Evolutionary conservation across 225 moss, liverwort and hornwort species (phyloP), one percentile per base, ranked within the genome.

Genomic region (Asterella californica): DNA sequence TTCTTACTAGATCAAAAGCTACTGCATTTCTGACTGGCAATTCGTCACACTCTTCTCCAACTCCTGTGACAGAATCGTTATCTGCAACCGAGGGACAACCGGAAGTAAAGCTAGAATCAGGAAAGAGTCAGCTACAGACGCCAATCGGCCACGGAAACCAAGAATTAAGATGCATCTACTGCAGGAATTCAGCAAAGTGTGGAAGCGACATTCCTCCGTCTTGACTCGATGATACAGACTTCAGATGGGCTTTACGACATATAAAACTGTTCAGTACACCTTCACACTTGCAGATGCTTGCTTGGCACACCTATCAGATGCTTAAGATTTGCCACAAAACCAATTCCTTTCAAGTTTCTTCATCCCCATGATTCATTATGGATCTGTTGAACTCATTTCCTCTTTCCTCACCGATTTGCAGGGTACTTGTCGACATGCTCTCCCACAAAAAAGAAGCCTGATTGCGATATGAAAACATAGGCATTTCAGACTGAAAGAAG

Each of bases 1-100:
- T 52, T 71, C 76, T 84, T 2, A 84, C 42, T 22, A 87, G 49
- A 33, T 83, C 67, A 60, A 84, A 87, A 34, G 75, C 76, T 19
- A 82, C 72, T 34, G 71, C 76, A 61, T 62, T 71, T 76, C 55
- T 15, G 36, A 8, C 38, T 10, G 15, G 47, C 46, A 54, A 21
- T 24, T 66, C 50, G 12, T 53, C 48, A 52, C 21, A 19, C 25
- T 67, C 52, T 52, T 75, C 75, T 36, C 29, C 33, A 2, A 27
- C 1, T 64, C 79, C 37, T 69, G 53, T 24, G 22, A 42, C 24
- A 62, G 9, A 29, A 65, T 22, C 36, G 9, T 60, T 34, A 18
- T 45, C 81, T 81, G 61, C 78, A 73, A 71, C 62, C 62, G 37
- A 79, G 33, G 29, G 59, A 79, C 52, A 1, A 73, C 27, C 32